These are phyloP conservation scores for Dioszegia aurantiaca DNA, from an alignment of 768 basidiomycete species.

Conservation along the genomic window DNA sequence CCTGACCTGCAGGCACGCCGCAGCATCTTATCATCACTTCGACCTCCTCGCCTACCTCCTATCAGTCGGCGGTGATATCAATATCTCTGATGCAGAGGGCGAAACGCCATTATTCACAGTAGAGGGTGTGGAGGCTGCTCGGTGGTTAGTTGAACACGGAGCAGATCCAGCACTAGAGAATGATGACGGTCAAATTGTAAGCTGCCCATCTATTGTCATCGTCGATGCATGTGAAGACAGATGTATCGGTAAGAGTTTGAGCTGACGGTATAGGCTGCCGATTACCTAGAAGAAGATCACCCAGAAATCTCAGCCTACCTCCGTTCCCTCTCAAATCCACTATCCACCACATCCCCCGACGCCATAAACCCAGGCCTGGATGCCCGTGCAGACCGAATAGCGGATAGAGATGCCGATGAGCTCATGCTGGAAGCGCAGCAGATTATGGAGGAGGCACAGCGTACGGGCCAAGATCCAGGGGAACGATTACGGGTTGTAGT, in stretches of 20 bases:
- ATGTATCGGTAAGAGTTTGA: not conserved
- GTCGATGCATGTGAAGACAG: too few species aligned
- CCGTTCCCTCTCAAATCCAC: constrained; percentile 18
- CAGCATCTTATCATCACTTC: constrained; percentile 84
- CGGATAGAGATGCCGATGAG: constrained; percentile 67
- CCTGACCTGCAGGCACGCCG: constrained; percentile 70
- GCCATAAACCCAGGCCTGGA: constrained; percentile 56
- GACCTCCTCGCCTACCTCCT: constrained; percentile 74
- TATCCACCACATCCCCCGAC: not conserved
- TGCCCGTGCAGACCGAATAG: constrained; percentile 65
- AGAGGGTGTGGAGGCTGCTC: constrained; percentile 74
- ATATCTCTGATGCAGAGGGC: constrained; percentile 77
- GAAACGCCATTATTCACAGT: constrained; percentile 91
- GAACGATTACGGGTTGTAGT: constrained; percentile 64
- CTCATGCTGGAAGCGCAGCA: constrained; percentile 66
- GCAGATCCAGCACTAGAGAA: constrained; percentile 66
- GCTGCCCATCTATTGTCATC: constrained; percentile 44
- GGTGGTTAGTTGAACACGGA: constrained; percentile 73
- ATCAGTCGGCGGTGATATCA: constrained; percentile 79
- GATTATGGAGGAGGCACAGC: constrained; percentile 64
- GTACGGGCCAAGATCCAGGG: constrained; percentile 65
- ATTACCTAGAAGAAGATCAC: constrained; percentile 44
- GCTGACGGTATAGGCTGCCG: constrained; percentile 37
- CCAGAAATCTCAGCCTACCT: constrained; percentile 45
- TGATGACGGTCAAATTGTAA: constrained; percentile 69